phyloP scores from a whole-genome alignment of 805 yeast species.

The Lipomyces chichibuensis region DNA sequence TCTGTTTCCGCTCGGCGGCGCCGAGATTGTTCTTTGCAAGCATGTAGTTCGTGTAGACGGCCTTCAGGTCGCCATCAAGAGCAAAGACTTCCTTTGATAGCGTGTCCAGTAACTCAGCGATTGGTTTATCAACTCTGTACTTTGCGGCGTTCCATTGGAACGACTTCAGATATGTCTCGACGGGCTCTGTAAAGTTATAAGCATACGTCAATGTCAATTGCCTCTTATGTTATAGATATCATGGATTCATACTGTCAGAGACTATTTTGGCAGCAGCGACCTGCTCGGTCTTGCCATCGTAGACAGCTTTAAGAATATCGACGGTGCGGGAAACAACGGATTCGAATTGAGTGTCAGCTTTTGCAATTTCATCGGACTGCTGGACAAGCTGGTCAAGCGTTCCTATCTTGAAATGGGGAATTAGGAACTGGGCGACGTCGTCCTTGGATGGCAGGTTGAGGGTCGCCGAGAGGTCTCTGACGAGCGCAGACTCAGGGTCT shows the following conservation, averaged over 20 bases:
- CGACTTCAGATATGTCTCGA: constrained; percentile 66
- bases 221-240: not conserved
- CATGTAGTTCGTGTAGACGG: constrained; percentile 73
- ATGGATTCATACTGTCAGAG: constrained; percentile 47
- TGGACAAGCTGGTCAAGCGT: constrained; percentile 89
- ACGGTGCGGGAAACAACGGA: constrained; percentile 70
- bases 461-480: constrained; percentile 61
- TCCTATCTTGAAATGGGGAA: constrained; percentile 91
- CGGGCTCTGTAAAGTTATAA: constrained; percentile 43
- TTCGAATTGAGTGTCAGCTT: constrained; percentile 77
- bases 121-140: constrained; percentile 81
- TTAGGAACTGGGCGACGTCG: constrained; percentile 58
- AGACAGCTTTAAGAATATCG: constrained; percentile 65
- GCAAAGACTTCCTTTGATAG: constrained; percentile 78
- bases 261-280: constrained; percentile 56
- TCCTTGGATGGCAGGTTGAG: constrained; percentile 48
- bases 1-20: constrained; percentile 89
- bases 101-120: constrained; percentile 69
- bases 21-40: constrained; percentile 80
- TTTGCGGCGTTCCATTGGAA: constrained; percentile 89
- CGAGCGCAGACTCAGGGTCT: constrained; percentile 44
- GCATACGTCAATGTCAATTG: not conserved
- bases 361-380: constrained; percentile 85
- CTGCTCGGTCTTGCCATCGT: constrained; percentile 49
- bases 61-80: constrained; percentile 81